phyloP scores from a whole-genome alignment of 2,329 filamentous ascomycete genomes.

The Elsinoe perseae region DNA sequence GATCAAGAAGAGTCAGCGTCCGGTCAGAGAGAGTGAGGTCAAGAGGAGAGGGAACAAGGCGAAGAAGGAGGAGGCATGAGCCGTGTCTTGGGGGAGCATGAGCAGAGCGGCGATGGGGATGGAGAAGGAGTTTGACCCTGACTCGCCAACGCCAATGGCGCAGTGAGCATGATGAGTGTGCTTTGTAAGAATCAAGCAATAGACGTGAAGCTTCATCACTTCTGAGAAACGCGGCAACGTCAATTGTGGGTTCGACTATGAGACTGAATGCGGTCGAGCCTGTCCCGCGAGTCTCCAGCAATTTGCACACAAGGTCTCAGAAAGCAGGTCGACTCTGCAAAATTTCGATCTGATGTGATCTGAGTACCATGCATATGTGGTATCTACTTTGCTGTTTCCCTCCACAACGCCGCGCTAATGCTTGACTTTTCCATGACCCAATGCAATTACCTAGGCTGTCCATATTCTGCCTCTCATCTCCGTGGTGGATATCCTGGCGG shows the following conservation, averaged over 20 bases:
- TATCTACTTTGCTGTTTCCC: neutral
- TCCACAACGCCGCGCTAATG: slow-evolving; percentile 19
- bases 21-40: slow-evolving; percentile 62
- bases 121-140: neutral
- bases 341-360: neutral
- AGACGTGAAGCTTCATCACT: neutral
- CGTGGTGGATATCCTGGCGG: slow-evolving; percentile 18
- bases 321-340: neutral
- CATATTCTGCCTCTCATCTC: neutral
- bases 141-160: too few relatives aligned
- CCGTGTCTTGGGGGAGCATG: neutral
- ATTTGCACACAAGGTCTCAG: neutral
- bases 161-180: neutral
- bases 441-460: neutral
- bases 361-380: neutral
- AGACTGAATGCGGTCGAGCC: too few relatives aligned
- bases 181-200: neutral
- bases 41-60: slow-evolving; percentile 70
- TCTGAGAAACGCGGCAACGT: too few relatives aligned
- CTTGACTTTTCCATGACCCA: slow-evolving; percentile 10
- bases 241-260: too few relatives aligned
- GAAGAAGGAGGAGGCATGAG: slow-evolving; percentile 49
- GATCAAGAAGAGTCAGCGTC: slow-evolving; percentile 69
- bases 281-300: neutral
- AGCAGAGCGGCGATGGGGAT: neutral